Percentiles rank a stretch among this genome's conserved stretches.
Evolutionary conservation across 108 stramenopile species (phyloP).

Genomic region (Cyclotella atomus): DNA sequence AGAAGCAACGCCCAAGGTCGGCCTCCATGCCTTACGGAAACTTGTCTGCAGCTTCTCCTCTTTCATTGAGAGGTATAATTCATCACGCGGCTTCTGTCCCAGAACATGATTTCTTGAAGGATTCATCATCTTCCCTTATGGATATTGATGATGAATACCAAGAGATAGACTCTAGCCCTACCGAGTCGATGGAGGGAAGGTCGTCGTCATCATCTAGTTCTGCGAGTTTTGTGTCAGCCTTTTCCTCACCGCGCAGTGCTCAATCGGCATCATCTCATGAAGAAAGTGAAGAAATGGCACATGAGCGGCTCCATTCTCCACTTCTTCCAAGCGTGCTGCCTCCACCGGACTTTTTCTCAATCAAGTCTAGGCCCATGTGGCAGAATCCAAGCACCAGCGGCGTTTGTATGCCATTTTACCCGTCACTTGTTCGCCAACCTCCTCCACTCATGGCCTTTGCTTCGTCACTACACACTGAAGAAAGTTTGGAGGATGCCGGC

Average conservation of each 20-base stretch:
- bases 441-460: slow-evolving; percentile 10
- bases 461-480: not conserved
- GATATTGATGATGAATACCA: slow-evolving; percentile 22
- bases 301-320: slow-evolving; percentile 15
- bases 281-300: not conserved
- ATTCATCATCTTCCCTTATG: slow-evolving; percentile 18
- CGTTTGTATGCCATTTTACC: not conserved
- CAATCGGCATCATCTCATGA: slow-evolving; percentile 7
- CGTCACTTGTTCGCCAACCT: slow-evolving; percentile 5
- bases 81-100: slow-evolving; percentile 14
- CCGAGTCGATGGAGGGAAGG: slow-evolving; percentile 17
- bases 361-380: slow-evolving; percentile 19
- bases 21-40: slow-evolving; percentile 11
- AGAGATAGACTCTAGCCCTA: slow-evolving; percentile 12
- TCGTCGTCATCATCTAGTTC: slow-evolving; percentile 26
- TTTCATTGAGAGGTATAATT: slow-evolving; percentile 21
- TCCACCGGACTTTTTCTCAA: slow-evolving; percentile 37
- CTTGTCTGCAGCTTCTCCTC: slow-evolving; percentile 4
- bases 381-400: slow-evolving; percentile 4
- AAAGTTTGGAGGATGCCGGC: slow-evolving; percentile 6
- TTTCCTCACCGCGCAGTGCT: not conserved
- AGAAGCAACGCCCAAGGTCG: slow-evolving; percentile 7
- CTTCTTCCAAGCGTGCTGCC: slow-evolving; percentile 41
- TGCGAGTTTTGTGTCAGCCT: slow-evolving; percentile 59
- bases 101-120: slow-evolving; percentile 1